Base-by-base conservation (phyloP, 2,329 filamentous ascomycete species). In the Esteya vermicola region DNA sequence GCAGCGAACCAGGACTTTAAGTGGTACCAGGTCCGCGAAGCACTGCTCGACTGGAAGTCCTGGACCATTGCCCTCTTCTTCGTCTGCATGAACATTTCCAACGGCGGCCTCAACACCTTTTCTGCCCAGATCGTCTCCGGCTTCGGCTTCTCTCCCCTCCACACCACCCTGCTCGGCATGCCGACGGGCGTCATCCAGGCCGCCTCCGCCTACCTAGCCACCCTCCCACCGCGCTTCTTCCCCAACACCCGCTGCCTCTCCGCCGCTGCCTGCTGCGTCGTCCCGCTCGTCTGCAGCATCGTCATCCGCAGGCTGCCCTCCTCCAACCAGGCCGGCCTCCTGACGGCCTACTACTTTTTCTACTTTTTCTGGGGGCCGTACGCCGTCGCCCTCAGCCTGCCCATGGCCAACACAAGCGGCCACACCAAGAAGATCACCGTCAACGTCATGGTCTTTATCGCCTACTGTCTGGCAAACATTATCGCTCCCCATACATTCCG, bases 351-450 rank as follows among this genome's bases (percentile, higher is more conserved):
- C 23, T 60, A 58, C 58, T 60, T 57, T 4, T 65, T 18, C 54
- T 65, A 1, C 54, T 67, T 7, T 61, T 56, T 2, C 55, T 68
- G 2, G 57, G 54, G 2, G 64, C 65, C 1, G n/a, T n/a, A n/a
- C n/a, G n/a, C n/a, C n/a, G n/a, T n/a, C n/a, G n/a, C n/a, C n/a
- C n/a, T n/a, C n/a, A n/a, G n/a, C n/a, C n/a, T n/a, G n/a, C n/a
- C n/a, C n/a, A n/a, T n/a, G n/a, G 68, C 64, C 3, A 70, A 70
- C 40, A 58, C 68, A 20, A 65, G 66, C 38, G 65, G 67, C 0
- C 69, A 69, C 48, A 69, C 66, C 1, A 70, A 70, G 47, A 60
- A 62, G 4, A 54, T 63, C 9, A 53, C 63, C 4, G 60, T 65
- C 22, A 67, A 61, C 38, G 57, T 60, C 6, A 56, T 67, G 49